A percentile compares a stretch with the other conserved stretches of the same genome.
Evolutionary conservation across 2,329 filamentous ascomycete genomes (phyloP).

Genomic region (Paraphaeosphaeria sporulosa): DNA sequence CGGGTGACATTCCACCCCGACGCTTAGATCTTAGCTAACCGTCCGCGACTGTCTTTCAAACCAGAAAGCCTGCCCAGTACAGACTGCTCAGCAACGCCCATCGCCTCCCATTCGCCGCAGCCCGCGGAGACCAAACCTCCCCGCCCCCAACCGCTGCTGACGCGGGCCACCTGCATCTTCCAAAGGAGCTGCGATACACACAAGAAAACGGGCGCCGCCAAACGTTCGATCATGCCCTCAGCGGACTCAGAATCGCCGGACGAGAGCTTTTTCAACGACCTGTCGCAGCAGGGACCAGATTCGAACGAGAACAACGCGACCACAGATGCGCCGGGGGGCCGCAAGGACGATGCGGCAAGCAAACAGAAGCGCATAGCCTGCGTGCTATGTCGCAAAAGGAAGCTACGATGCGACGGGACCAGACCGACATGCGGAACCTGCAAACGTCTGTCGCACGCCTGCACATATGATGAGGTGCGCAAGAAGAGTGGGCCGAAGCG

Average conservation of each 20-base stretch:
- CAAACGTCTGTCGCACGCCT: constrained; percentile 82
- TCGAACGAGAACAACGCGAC: constrained; percentile 37
- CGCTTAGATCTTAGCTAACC: background rate
- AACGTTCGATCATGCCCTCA: constrained; percentile 35
- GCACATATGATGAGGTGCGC: constrained; percentile 89
- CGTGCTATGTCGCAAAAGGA: constrained; percentile 90
- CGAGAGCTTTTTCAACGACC: constrained; percentile 64
- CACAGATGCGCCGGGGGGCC: constrained; percentile 52
- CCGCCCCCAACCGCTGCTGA: constrained; percentile 30
- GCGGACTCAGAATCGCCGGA: constrained; percentile 49
- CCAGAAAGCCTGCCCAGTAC: background rate
- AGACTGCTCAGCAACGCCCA: background rate
- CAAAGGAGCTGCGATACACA: constrained; percentile 13
- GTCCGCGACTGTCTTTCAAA: background rate
- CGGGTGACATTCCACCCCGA: background rate
- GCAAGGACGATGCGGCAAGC: constrained; percentile 52
- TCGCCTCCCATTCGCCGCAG: background rate
- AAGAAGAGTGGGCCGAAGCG: constrained; percentile 95
- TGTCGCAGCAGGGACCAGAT: constrained; percentile 53
- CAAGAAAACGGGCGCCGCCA: constrained; percentile 17
- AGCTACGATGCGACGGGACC: constrained; percentile 86
- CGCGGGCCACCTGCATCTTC: constrained; percentile 19
- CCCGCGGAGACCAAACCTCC: constrained; percentile 2
- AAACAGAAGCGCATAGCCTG: constrained; percentile 88
- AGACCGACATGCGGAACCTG: constrained; percentile 90